Evolutionary conservation across 495 filamentous ascomycete genomes (phyloP).

Genomic region (Penicillium antarcticum): DNA sequence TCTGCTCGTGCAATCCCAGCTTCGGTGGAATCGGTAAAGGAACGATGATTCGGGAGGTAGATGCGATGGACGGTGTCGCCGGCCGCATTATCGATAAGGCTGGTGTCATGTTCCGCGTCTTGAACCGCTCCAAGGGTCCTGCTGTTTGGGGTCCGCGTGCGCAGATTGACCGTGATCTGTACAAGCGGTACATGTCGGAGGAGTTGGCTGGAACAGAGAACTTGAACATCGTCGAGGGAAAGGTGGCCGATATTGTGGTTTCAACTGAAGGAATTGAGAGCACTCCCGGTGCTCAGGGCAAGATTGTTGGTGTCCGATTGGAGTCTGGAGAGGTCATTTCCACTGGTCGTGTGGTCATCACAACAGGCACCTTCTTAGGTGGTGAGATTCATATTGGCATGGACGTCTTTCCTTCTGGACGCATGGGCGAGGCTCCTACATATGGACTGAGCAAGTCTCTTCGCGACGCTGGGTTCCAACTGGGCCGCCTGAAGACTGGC

Average conservation of each 20-base stretch:
- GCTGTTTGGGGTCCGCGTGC: slow-evolving; percentile 96
- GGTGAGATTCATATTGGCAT: slow-evolving; percentile 97
- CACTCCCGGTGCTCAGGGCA: slow-evolving; percentile 56
- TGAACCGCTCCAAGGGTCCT: slow-evolving; percentile 87
- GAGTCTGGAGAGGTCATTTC: slow-evolving; percentile 85
- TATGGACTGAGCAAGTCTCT: slow-evolving; percentile 92
- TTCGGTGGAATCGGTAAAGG: slow-evolving; percentile 99
- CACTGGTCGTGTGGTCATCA: slow-evolving; percentile 83
- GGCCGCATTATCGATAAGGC: slow-evolving; percentile 91
- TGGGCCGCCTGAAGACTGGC: slow-evolving; percentile 92
- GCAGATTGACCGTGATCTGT: slow-evolving; percentile 91
- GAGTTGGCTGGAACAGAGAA: slow-evolving; percentile 76
- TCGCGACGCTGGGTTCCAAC: slow-evolving; percentile 81
- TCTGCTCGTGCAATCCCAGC: slow-evolving; percentile 96
- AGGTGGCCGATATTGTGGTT: slow-evolving; percentile 84
- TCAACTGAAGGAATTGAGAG: slow-evolving; percentile 49
- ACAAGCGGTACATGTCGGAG: slow-evolving; percentile 87
- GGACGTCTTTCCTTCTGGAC: slow-evolving; percentile 76
- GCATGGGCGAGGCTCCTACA: slow-evolving; percentile 92
- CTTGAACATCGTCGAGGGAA: slow-evolving; percentile 76
- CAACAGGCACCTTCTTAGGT: slow-evolving; percentile 91
- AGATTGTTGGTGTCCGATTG: slow-evolving; percentile 80
- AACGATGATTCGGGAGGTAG: slow-evolving; percentile 91
- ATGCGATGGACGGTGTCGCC: slow-evolving; percentile 89
- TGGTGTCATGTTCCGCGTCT: slow-evolving; percentile 82